Base-by-base conservation (phyloP, 495 filamentous ascomycete genomes). In the Glarea lozoyensis region DNA sequence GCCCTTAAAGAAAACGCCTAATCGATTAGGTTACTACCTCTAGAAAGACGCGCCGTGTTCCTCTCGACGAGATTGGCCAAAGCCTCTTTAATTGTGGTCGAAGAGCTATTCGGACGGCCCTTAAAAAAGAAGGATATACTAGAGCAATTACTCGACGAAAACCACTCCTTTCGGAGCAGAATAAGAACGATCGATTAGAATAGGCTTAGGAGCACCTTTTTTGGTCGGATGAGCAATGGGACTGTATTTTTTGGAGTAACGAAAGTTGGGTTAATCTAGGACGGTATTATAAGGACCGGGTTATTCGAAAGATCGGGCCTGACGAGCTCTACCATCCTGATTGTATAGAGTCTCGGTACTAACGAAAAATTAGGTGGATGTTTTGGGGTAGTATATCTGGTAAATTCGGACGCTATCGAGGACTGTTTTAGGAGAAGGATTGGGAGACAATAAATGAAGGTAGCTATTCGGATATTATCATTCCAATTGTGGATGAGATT, bases 381-480 rank as follows among this genome's bases (percentile, higher is more conserved):
- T 58, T 60, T 52, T 58, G 33, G 49, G 57, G 40, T 19, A 49
- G 45, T 33, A 53, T 60, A 29, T 24, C 22, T n/a, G n/a, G n/a
- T 15, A 40, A 43, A 18, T 22, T 22, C 9, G 31, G 10, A 35
- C 46, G 58, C 42, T 49, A 50, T 1, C 52, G 46, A 56, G 48
- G 50, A 0, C 34, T 63, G 12, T 58, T 63, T 30, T 63, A 44
- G 52, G 54, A 60, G 29, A 63, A 63, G 40, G 54, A 59, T 25
- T 61, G 50, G 58, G 58, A 52, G 3, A 40, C 24, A 15, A 61
- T 63, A 3, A 52, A 37, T 15, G 34, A 21, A 3, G 17, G 52
- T 11, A 37, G 25, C 4, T 60, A 60, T 42, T 21, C 18, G 12
- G 29, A 29, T 19, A 40, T 50, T 41, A 60, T 46, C 30, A 29